Percentiles rank a stretch among this genome's conserved stretches.
Evolutionary conservation across 148 eudicot genomes (phyloP).

Genomic region (Cornus kousa): DNA sequence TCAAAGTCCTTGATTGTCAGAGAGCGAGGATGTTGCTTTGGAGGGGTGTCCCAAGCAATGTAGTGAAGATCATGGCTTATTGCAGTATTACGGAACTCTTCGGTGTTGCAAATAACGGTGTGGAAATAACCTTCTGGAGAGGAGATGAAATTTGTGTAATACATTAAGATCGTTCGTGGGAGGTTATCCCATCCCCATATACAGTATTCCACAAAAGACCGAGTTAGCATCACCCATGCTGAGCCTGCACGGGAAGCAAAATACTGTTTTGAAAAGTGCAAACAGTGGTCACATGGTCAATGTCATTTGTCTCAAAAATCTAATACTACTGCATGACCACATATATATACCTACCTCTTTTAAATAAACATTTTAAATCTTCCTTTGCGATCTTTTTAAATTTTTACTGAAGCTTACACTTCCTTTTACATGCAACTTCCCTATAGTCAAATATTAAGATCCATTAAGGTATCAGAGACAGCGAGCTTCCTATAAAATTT

Average conservation of each 20-base stretch:
- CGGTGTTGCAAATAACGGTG: slow-evolving; percentile 82
- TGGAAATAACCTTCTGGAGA: slow-evolving; percentile 98
- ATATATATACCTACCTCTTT: no score
- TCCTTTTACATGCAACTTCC: no score
- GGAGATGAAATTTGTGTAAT: slow-evolving; percentile 83
- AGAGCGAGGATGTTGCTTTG: slow-evolving; percentile 83
- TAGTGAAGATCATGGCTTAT: slow-evolving; percentile 93
- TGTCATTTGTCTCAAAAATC: not conserved
- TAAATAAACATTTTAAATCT: no score
- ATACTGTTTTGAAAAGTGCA: not conserved
- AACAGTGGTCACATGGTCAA: not conserved
- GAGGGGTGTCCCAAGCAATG: slow-evolving; percentile 96
- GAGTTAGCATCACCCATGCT: slow-evolving; percentile 89
- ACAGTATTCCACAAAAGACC: slow-evolving; percentile 92
- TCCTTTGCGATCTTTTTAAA: no score
- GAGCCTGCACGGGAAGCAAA: slow-evolving; percentile 58
- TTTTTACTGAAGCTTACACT: not conserved
- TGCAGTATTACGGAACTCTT: slow-evolving; percentile 64
- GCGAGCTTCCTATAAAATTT: not conserved
- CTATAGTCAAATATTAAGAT: no score
- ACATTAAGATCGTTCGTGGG: slow-evolving; percentile 86
- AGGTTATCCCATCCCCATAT: slow-evolving; percentile 97
- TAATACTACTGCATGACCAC: not conserved
- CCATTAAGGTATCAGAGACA: not conserved
- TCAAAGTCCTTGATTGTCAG: slow-evolving; percentile 68